Conservation (phyloP, 306 rosid genomes). For the Trichosanthes truncata region DNA sequence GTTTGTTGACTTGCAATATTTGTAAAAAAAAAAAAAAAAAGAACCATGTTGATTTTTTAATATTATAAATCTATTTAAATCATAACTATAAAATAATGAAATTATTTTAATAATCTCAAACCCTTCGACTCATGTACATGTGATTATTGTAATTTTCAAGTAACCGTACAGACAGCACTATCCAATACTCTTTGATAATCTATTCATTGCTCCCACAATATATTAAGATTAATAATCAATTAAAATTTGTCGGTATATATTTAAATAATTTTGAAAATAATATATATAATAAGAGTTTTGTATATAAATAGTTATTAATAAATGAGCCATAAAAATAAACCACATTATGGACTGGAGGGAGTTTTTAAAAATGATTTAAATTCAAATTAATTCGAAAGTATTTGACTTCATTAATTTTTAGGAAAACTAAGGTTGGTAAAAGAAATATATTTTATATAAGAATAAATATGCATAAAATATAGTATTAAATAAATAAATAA, state of each 20-base stretch:
- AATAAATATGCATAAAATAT: too few relatives aligned
- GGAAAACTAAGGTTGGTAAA: background rate
- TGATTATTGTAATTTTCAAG: background rate
- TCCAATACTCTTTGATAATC: background rate
- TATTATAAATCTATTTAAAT: background rate
- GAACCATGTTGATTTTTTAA: background rate
- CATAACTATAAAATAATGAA: background rate
- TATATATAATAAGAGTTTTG: background rate
- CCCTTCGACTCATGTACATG: background rate
- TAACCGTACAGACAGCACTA: constrained; percentile 1
- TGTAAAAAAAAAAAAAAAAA: background rate
- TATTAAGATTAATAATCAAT: background rate
- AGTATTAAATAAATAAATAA: too few relatives aligned
- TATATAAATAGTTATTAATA: background rate
- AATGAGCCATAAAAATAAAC: background rate
- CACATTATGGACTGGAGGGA: background rate
- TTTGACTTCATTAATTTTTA: background rate
- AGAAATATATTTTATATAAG: too few relatives aligned
- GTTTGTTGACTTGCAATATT: constrained; percentile 1
- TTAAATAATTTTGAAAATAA: background rate
- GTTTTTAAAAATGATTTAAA: background rate
- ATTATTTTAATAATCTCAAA: background rate
- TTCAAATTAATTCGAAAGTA: background rate
- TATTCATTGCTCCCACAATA: background rate
- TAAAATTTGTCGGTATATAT: background rate